Base-by-base conservation (phyloP, 2,329 filamentous ascomycete genomes). In the Tolypocladium tropicale region DNA sequence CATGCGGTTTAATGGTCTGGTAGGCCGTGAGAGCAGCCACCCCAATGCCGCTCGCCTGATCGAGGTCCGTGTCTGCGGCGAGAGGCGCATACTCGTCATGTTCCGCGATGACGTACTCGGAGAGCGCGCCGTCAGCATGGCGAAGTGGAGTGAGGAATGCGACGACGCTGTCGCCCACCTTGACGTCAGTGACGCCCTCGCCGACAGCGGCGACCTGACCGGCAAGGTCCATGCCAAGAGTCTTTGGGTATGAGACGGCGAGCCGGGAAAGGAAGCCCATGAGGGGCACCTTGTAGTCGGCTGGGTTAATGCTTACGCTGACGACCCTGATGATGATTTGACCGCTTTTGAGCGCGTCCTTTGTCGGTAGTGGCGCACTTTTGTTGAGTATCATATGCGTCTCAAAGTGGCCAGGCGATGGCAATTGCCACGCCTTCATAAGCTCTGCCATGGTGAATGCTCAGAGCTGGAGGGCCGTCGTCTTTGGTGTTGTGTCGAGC, bases 1-100 rank as follows among this genome's bases (percentile, higher is more conserved):
- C 74, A 56, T 76, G 68, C 3, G 73, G 74, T 46, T 78, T 67
- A 33, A 81, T 72, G 48, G 68, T 68, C 64, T 79, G 76, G 57
- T 78, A 77, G 6, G 78, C 78, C 3, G 78, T 79, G 59, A 79
- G 61, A 0, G 67, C 77, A 0, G 76, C 76, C 2, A 77, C 74
- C 2, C 72, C 72, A 0, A 74, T 61, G 9, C 71, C 72, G 6
- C 75, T 74, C 0, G 75, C 77, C 39, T 76, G 63, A 37, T 75
- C 74, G 0, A 69, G 53, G 11, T 71, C 65, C 1, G 79, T 62
- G 0, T 70, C 72, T 2, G 67, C 59, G 0, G 77, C 75, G 1
- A 81, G 54, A 0, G 65, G 58, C 0, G 70, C 73, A 16, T 76
- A 67, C 1, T 66, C 60, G 1, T 69, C 67, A 3, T 63, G 64